Base-by-base conservation (phyloP, 129 eudicot species). In the Calendula officinalis region DNA sequence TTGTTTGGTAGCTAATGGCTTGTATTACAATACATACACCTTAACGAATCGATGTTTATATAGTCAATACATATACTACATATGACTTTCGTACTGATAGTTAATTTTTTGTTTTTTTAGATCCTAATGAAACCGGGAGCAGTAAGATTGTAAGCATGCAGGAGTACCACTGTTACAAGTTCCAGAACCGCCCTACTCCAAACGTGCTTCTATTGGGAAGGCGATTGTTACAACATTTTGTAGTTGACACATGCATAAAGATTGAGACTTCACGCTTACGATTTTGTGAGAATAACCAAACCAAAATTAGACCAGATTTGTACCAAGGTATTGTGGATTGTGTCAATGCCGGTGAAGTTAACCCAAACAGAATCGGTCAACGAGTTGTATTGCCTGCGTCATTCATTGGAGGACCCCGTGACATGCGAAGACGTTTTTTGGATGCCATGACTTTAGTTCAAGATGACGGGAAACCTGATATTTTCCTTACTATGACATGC, bases 401-500 rank as follows among this genome's bases (percentile, higher is more conserved):
- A 0, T 80, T 75, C 10, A 59, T 74, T 27, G 80, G 77, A 11
- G 77, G 80, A 2, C 77, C 77, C 3, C 35, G 77, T 7, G 77
- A 80, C 17, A 70, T 80, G 74, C n/a, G 65, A 7, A 5, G 30
- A 5, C 1, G 57, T 3, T 80, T 56, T 36, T 17, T 74, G 2
- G 75, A 80, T 70, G 66, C 74, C 4, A 63, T 75, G 67, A 32
- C 71, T 0, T 49, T 80, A 12, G 77, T 80, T 0, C 46, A 44
- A 32, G 41, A 16, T 9, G 75, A 35, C 33, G 67, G 77, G 2
- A 69, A 45, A 27, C 80, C 77, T 3, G 73, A 69, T 59, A 15
- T 79, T 0, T 78, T 78, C 15, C 16, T 78, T 3, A 67, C 83
- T 6, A 78, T 78, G 75, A 78, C 83, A 0, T 78, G 83, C 44